Evolutionary conservation across 148 eudicot genomes (phyloP).

Genomic region (Camellia granthamiana): DNA sequence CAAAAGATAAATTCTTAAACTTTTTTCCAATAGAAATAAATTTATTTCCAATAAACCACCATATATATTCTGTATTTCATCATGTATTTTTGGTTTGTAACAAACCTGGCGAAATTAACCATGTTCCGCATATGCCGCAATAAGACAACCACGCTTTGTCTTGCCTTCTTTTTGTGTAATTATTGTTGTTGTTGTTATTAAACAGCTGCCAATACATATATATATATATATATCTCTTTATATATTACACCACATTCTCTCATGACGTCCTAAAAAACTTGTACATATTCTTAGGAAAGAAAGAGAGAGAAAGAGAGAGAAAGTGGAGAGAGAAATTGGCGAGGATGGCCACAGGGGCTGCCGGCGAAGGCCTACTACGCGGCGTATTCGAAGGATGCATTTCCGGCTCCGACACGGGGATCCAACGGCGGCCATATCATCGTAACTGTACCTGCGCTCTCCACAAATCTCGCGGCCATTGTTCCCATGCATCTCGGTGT

Average conservation of each 20-base stretch:
- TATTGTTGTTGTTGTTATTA: no score
- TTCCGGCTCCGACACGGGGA: conserved; percentile 30
- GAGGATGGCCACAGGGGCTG: conserved; percentile 42
- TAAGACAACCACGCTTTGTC: neutral
- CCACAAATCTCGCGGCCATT: conserved; percentile 33
- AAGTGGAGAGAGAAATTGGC: neutral
- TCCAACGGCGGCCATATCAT: conserved; percentile 41
- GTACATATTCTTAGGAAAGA: neutral
- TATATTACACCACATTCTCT: neutral
- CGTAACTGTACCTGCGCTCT: conserved; percentile 49
- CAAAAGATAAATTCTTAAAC: no score
- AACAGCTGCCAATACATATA: no score
- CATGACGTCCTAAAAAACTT: neutral
- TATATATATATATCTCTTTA: no score
- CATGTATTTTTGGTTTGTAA: no score
- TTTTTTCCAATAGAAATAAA: no score
- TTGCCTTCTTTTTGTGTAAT: neutral
- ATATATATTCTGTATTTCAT: no score
- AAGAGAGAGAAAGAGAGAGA: neutral
- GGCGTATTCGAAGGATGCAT: conserved; percentile 41
- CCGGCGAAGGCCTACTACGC: conserved; percentile 36
- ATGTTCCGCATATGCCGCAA: neutral
- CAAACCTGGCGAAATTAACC: neutral
- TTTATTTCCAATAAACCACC: no score
- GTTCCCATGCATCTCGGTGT: conserved; percentile 19